Evolutionary conservation across 1,139 yeast species (phyloP).

Genomic region (Geotrichum cucujoidarum): DNA sequence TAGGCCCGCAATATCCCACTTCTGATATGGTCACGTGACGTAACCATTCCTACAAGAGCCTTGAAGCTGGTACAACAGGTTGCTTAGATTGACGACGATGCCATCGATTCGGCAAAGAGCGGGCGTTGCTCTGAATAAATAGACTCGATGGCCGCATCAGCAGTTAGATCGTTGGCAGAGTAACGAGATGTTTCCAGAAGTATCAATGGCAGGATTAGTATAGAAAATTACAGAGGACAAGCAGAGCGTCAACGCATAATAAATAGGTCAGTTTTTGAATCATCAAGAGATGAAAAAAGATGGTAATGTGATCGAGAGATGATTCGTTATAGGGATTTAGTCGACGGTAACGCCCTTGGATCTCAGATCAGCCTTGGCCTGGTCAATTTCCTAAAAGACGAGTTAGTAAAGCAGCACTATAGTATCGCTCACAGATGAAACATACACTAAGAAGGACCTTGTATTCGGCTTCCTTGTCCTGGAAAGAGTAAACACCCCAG

Average conservation of each 20-base stretch:
- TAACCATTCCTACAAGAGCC: no score
- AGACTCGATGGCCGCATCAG: no score
- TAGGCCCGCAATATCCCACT: no score
- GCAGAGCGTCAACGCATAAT: slow-evolving; percentile 4
- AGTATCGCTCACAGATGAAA: neutral
- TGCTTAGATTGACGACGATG: no score
- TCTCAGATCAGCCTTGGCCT: slow-evolving; percentile 58
- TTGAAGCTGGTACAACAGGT: no score
- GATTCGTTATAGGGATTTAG: slow-evolving; percentile 25
- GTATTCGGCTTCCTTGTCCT: slow-evolving; percentile 68
- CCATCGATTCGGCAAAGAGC: no score
- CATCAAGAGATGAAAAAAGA: neutral
- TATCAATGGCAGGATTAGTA: neutral
- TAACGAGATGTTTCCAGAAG: no score
- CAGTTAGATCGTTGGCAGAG: no score
- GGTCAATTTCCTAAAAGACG: slow-evolving; percentile 47
- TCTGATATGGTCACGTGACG: no score
- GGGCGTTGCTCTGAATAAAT: no score
- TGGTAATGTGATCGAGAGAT: neutral
- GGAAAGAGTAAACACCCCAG: slow-evolving; percentile 64
- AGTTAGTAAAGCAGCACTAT: neutral
- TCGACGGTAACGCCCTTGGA: slow-evolving; percentile 55
- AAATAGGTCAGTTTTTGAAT: slow-evolving; percentile 2
- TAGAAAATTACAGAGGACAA: slow-evolving; percentile 1
- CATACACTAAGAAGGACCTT: slow-evolving; percentile 49